A percentile compares a stretch with the other conserved stretches of the same genome.
Conservation (phyloP, 2,329 filamentous ascomycete genomes). For the Sporothrix luriei region DNA sequence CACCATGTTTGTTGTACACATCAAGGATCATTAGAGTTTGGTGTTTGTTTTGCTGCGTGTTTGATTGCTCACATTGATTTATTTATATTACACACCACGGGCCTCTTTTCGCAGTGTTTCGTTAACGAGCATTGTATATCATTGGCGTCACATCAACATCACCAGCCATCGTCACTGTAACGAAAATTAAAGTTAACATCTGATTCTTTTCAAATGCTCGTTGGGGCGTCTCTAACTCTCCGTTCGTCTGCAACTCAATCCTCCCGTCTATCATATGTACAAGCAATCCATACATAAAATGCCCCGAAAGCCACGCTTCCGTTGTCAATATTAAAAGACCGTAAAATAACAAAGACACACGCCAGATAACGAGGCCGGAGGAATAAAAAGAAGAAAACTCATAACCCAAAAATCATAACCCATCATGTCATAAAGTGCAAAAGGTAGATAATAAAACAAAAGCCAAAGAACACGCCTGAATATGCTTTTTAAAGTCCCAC, state of each 20-base stretch:
- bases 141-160: neutral
- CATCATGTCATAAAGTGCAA: constrained; percentile 31
- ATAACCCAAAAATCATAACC: constrained; percentile 35
- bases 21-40: neutral
- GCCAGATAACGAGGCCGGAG: constrained; percentile 23
- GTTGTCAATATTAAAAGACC: constrained; percentile 32
- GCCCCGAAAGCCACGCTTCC: constrained; percentile 8
- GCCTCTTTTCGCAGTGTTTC: neutral
- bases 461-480: constrained; percentile 11
- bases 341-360: constrained; percentile 25
- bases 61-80: neutral
- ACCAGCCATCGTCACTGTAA: neutral
- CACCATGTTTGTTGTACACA: neutral
- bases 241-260: neutral
- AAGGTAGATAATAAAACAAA: constrained; percentile 23
- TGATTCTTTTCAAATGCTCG: constrained; percentile 2
- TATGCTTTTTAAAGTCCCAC: constrained; percentile 25
- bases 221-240: neutral
- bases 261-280: constrained; percentile 18
- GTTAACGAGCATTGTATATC: neutral
- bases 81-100: constrained; percentile 3
- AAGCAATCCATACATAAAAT: constrained; percentile 12
- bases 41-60: neutral
- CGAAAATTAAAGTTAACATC: neutral
- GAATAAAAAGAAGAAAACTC: constrained; percentile 30